Evolutionary conservation across 2,329 filamentous ascomycete species (phyloP), one percentile per base, ranked within the genome.

Genomic region (Coniochaeta hoffmannii): DNA sequence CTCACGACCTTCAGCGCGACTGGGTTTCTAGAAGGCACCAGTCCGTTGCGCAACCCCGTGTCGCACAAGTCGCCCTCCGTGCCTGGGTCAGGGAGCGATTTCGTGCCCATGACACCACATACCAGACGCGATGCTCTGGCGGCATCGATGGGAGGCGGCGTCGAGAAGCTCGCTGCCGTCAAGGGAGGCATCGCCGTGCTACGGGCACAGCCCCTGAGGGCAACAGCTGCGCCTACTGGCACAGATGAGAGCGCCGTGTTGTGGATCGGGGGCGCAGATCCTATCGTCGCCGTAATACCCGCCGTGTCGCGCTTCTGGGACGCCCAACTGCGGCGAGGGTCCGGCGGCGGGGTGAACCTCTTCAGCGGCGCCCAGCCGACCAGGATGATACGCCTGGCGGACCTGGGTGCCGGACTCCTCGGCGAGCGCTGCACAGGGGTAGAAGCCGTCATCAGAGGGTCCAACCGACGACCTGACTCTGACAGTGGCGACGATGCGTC

Each of bases 101-200:
- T 86, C 59, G 80, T 80, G 10, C 83, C 83, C 10, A 83, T 86
- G 81, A 86, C 83, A 1, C 83, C 83, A 0, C 81, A 83, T 58
- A 82, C 80, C 10, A 73, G 82, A 36, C 76, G 77, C 36, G 79
- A 82, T 57, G 79, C 76, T 4, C 70, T 79, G 4, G 71, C 73
- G 11, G 73, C 74, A 1, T 71, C 73, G 30, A 68, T 75, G 15
- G 68, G 67, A 0, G 66, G 71, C 7, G 75, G 76, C 0, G 70
- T 76, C 5, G 80, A 83, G 59, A 77, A 78, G 3, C 70, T 84
- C 1, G 73, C 76, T 4, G 68, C 75, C 1, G 73, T 83, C 3
- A 74, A 69, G 22, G 81, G 81, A 36, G 79, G 81, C 12, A 72
- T 84, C n/a, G 67, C 71, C 2, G 76, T 82, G 4, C 71, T 74